Percentiles rank a stretch among this genome's conserved stretches.
phyloP scores from a whole-genome alignment of 1,139 yeast genomes.

The Yamadazyma blattariae region DNA sequence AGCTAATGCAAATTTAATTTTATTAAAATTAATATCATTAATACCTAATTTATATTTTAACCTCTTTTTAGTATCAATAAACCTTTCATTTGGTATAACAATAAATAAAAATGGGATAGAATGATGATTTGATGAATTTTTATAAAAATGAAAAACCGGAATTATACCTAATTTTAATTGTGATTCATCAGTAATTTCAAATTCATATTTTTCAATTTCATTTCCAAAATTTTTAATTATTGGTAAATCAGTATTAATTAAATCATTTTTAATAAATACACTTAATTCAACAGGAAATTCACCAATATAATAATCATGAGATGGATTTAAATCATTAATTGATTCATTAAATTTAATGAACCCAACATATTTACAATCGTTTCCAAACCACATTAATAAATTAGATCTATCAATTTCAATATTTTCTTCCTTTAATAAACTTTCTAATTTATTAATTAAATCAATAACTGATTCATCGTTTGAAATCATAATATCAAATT shows the following conservation, averaged over 20 bases:
- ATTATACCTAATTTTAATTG: slow-evolving; percentile 41
- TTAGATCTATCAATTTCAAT: slow-evolving; percentile 49
- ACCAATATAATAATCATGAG: slow-evolving; percentile 40
- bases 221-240: neutral
- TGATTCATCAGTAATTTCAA: slow-evolving; percentile 24
- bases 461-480: slow-evolving; percentile 56
- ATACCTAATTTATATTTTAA: slow-evolving; percentile 68
- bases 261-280: slow-evolving; percentile 35
- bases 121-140: slow-evolving; percentile 67
- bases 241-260: slow-evolving; percentile 14
- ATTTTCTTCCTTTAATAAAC: slow-evolving; percentile 48
- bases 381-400: slow-evolving; percentile 55
- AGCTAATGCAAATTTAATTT: slow-evolving; percentile 63
- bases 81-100: slow-evolving; percentile 60
- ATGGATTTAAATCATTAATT: slow-evolving; percentile 32
- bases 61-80: slow-evolving; percentile 64
- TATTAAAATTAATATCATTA: slow-evolving; percentile 75
- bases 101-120: slow-evolving; percentile 87
- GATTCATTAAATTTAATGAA: slow-evolving; percentile 36
- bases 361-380: slow-evolving; percentile 37
- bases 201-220: slow-evolving; percentile 25
- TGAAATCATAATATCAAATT: slow-evolving; percentile 68
- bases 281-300: slow-evolving; percentile 45
- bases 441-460: slow-evolving; percentile 53
- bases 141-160: slow-evolving; percentile 69